Evolutionary conservation across 345 rosid genomes (phyloP).

Genomic region (Eucalyptus lansdowneana): DNA sequence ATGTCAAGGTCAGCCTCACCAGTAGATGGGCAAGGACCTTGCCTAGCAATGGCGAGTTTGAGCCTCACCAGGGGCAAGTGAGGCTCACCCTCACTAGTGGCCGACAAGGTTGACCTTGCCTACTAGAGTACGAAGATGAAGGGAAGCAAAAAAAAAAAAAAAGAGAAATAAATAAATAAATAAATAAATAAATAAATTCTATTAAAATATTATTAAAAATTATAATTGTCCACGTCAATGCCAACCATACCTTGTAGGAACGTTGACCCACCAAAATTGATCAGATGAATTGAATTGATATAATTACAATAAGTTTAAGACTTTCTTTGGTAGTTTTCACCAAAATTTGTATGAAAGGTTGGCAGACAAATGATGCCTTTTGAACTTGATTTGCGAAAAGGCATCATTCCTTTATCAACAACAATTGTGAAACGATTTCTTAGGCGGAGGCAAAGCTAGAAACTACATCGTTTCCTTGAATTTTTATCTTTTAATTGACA

Average conservation of each 20-base stretch:
- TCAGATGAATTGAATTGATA: too few species aligned
- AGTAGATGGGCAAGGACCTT: background rate
- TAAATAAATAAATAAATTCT: too few species aligned
- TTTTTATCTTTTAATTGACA: background rate
- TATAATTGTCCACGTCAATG: too few species aligned
- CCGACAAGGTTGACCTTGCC: background rate
- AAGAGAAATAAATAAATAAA: too few species aligned
- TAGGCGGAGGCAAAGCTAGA: background rate
- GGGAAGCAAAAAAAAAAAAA: background rate
- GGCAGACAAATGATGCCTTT: background rate
- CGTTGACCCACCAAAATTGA: fast-evolving
- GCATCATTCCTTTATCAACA: background rate
- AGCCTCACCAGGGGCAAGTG: too few species aligned
- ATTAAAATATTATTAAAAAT: too few species aligned
- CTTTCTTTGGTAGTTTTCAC: background rate
- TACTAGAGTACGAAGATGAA: background rate
- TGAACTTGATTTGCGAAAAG: background rate
- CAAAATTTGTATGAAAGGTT: background rate
- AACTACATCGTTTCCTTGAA: background rate
- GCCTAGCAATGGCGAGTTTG: fast-evolving
- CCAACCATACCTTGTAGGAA: background rate
- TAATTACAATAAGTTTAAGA: background rate
- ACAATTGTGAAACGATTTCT: background rate
- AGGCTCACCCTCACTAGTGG: too few species aligned
- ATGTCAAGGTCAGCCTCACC: background rate